These are phyloP conservation scores for Phytophthora gonapodyides DNA, from an alignment of 352 stramenopile species.

Conservation along the genomic window DNA sequence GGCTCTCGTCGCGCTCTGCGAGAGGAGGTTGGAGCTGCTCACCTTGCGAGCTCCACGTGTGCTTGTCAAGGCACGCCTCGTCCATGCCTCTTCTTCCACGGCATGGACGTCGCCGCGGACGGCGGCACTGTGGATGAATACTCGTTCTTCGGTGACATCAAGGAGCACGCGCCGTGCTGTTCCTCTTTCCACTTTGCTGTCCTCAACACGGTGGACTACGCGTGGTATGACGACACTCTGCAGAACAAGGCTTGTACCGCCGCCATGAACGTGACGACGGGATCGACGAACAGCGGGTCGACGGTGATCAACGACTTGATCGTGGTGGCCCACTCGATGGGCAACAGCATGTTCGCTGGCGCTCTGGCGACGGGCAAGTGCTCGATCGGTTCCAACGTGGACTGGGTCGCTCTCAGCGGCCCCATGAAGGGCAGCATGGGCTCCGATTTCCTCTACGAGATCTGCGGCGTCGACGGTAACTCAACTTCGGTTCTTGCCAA, in stretches of 20 bases:
- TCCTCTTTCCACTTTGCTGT: conserved; percentile 48
- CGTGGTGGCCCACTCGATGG: conserved; percentile 63
- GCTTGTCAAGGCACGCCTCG: conserved; percentile 39
- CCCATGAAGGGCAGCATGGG: conserved; percentile 59
- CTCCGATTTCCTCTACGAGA: conserved; percentile 45
- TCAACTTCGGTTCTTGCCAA: conserved; percentile 23
- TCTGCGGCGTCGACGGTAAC: conserved; percentile 33
- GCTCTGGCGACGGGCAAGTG: conserved; percentile 53
- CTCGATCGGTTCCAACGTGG: conserved; percentile 36
- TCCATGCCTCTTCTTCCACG: conserved; percentile 61
- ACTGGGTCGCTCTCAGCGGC: conserved; percentile 45
- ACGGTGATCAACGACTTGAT: conserved; percentile 56
- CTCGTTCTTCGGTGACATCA: conserved; percentile 51
- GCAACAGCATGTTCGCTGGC: conserved; percentile 51
- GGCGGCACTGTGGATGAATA: conserved; percentile 36
- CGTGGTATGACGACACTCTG: conserved; percentile 51
- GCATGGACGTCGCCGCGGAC: conserved; percentile 44
- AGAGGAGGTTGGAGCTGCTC: conserved; percentile 20
- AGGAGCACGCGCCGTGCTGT: conserved; percentile 57
- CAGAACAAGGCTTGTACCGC: conserved; percentile 46
- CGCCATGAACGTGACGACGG: conserved; percentile 35
- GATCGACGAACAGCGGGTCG: conserved; percentile 14
- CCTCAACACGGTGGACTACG: conserved; percentile 53
- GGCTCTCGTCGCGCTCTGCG: conserved; percentile 24
- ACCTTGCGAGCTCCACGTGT: conserved; percentile 38